Evolutionary conservation across 495 filamentous ascomycete genomes (phyloP), one percentile per base, ranked within the genome.

Genomic region (Tetracladium setigerum): DNA sequence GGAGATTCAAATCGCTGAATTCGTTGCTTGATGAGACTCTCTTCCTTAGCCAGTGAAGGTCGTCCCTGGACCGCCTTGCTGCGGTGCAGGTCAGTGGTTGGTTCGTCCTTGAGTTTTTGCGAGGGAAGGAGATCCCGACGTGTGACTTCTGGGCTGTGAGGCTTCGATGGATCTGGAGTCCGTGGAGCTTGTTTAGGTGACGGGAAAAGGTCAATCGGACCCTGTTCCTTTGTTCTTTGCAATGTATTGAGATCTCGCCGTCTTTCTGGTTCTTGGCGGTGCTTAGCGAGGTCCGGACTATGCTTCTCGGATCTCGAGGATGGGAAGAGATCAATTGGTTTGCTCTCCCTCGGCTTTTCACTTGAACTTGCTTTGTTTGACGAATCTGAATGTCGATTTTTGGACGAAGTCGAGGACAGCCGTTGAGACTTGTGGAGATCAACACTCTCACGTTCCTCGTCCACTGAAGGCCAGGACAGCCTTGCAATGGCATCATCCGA

Each of bases 401-500:
- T n/a, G n/a, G n/a, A n/a, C n/a, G n/a, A n/a, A n/a, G 34, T 38
- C 52, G 31, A n/a, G n/a, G n/a, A n/a, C n/a, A n/a, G 52, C 49
- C 34, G 49, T 30, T 56, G 49, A 16, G 41, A 54, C 47, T 45
- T 41, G 50, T 44, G 49, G 7, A 61, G 46, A 33, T 61, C 46
- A 15, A 61, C 49, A 31, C 55, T 58, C 41, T 61, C 52, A 27
- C 58, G 56, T 6, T 69, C 70, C 51, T 75, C 73, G 38, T 76
- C 68, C 2, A 72, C 62, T 0, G 69, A 61, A 14, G 77, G 74
- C 73, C 76, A 78, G 12, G 62, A 53, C 15, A 70, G 66, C 9
- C 71, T 67, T 17, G 69, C 64, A 49, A 78, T 54, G 1, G 71
- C 60, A 57, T 71, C 76, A 55, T 81, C 75, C 0, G 72, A 73